Evolutionary conservation across 2,329 filamentous ascomycete species (phyloP), one percentile per base, ranked within the genome.

Genomic region (Penicillium sp.): DNA sequence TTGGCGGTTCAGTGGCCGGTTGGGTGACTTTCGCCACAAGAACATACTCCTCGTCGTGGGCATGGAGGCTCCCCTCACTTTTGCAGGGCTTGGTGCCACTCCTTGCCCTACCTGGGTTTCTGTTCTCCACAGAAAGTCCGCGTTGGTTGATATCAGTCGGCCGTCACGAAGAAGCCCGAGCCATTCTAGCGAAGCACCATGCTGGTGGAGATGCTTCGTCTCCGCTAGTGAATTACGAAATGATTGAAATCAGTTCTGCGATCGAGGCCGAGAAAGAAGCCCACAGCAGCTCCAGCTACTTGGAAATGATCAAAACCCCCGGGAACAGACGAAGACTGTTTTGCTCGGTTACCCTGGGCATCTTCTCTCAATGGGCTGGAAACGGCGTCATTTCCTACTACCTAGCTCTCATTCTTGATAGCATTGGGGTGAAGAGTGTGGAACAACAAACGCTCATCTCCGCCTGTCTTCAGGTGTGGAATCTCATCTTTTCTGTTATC

Each of bases 321-420:
- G 73, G 77, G 57, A 71, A 70, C 33, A 71, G 76, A 50, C 81
- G 79, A 65, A 71, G 79, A 24, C 63, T 75, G 26, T 18, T 46
- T 18, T 24, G 23, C 18, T 47, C 43, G 8, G 16, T 55, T 12
- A 45, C 52, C 1, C 20, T 55, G 9, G 52, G 52, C 26, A 26
- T 38, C 6, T 45, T 47, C 65, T 30, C 28, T 2, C 85, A 88
- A 70, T 88, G 85, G 72, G 83, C 80, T 54, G 85, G 86, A 42
- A 88, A 87, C 66, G 84, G 83, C 20, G 72, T 88, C 1, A 83
- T 88, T 65, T 83, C 80, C 60, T 87, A 88, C 72, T 88, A 88
- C 68, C 83, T 85, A 65, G 81, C 84, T 59, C 76, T 80, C 57
- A 79, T 88, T 61, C 86, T 86, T 70, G 74, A 78, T 43, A 80